phyloP scores from a whole-genome alignment of 2,329 filamentous ascomycete genomes.

The Aspergillus felis region DNA sequence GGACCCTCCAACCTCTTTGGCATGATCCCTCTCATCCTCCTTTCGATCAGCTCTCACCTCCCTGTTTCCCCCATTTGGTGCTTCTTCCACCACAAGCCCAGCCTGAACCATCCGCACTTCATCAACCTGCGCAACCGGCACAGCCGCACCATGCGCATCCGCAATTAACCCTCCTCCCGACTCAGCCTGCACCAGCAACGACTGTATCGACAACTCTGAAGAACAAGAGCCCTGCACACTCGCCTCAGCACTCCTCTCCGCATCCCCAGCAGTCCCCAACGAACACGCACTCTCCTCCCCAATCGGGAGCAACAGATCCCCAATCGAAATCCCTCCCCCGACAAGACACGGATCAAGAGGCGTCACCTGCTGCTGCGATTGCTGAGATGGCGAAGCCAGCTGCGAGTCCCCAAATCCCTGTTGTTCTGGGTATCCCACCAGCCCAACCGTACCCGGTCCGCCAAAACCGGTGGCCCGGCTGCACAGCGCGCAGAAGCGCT shows the following conservation, averaged over 20 bases:
- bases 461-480: background rate
- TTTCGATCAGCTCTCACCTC: background rate
- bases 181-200: background rate
- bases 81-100: background rate
- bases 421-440: background rate
- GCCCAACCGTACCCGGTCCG: background rate
- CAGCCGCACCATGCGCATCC: background rate
- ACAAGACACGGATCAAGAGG: background rate
- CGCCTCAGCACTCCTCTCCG: background rate
- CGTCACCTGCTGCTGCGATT: background rate
- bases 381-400: background rate
- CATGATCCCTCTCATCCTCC: background rate
- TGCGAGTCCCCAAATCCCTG: background rate
- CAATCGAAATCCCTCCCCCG: background rate
- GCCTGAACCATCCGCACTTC: background rate
- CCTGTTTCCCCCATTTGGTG: background rate
- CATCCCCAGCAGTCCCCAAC: background rate
- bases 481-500: slow-evolving; percentile 3
- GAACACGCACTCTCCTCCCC: background rate
- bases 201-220: background rate
- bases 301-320: background rate
- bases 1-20: background rate
- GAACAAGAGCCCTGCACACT: background rate
- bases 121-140: background rate
- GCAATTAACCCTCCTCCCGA: background rate